Percentiles rank a stretch among this genome's conserved stretches.
These are phyloP conservation scores for Trametes versicolor DNA, from an alignment of 1,284 basidiomycete species.

Conservation along the genomic window DNA sequence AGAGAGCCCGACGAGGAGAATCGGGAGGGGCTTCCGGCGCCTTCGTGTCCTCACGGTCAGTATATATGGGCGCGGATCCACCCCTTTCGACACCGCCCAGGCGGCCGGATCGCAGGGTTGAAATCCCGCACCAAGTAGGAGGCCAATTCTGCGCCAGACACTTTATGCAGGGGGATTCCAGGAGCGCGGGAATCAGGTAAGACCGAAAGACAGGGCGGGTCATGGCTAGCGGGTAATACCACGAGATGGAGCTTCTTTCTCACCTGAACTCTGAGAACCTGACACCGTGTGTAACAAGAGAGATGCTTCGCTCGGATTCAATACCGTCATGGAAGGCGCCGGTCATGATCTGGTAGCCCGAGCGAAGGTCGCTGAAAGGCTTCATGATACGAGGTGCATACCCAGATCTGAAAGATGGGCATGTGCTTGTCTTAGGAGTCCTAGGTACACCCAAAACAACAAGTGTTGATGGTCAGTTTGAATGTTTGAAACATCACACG, in stretches of 20 bases:
- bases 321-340: neutral
- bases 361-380: neutral
- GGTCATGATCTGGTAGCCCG: neutral
- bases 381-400: neutral
- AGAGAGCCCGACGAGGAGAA: neutral
- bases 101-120: neutral
- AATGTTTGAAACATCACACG: neutral
- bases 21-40: neutral
- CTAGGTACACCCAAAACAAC: neutral
- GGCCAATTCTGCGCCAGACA: neutral
- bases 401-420: too few species aligned
- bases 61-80: conserved; percentile 3
- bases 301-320: neutral
- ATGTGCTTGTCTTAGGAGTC: too few species aligned
- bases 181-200: conserved; percentile 12
- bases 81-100: neutral
- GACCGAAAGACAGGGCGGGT: neutral
- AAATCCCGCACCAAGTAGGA: conserved; percentile 6
- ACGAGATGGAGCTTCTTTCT: neutral
- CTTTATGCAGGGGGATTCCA: conserved; percentile 13
- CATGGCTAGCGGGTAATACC: neutral
- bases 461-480: neutral
- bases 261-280: neutral
- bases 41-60: neutral
- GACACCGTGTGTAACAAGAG: neutral